Base-by-base conservation (phyloP, 805 yeast genomes). In the Metschnikowia santaceciliae region DNA sequence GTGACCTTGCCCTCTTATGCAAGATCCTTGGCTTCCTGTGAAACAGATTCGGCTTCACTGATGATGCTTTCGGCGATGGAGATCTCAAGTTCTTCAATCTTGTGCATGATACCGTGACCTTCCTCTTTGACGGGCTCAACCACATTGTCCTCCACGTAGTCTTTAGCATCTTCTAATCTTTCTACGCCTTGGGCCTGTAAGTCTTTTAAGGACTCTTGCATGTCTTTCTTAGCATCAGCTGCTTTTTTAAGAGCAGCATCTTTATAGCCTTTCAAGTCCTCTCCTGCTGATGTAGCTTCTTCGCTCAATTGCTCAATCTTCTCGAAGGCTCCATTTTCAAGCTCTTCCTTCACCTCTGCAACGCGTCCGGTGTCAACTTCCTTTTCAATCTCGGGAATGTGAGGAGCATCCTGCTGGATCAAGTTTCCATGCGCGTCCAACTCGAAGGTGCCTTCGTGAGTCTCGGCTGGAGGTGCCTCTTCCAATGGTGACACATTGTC, bases 381-480 rank as follows among this genome's bases (percentile, higher is more conserved):
- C 19, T 38, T 43, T 47, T 55, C 60, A 39, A 44, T 51, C 38
- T 53, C 49, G 42, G 54, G 59, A 17, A 56, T 55, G 20, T 48
- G 55, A 6, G 59, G 60, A 19, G 46, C 39, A 23, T 55, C 60
- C 26, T 35, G 50, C 3, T 48, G 49, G 10, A 48, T 35, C 30
- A 42, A 38, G 17, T 47, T 37, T 13, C 50, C 55, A 17, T 46
- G 20, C n/a, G 40, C 51, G 17, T 50, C 58, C 15, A 53, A 46
- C 4, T 54, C 55, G 39, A 55, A 40, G 26, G 47, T 48, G n/a
- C 58, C 61, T 8, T 23, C 17, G 37, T 55, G 58, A 3, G 55
- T 54, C 38, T 57, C 61, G 0, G 61, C 57, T 2, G 54, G 30
- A 11, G 61, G 61, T 2, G 61, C 55, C 6, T 39, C 54, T 32